Base-by-base conservation (phyloP, 2,329 filamentous ascomycete genomes). In the Epichloe coenophiala region DNA sequence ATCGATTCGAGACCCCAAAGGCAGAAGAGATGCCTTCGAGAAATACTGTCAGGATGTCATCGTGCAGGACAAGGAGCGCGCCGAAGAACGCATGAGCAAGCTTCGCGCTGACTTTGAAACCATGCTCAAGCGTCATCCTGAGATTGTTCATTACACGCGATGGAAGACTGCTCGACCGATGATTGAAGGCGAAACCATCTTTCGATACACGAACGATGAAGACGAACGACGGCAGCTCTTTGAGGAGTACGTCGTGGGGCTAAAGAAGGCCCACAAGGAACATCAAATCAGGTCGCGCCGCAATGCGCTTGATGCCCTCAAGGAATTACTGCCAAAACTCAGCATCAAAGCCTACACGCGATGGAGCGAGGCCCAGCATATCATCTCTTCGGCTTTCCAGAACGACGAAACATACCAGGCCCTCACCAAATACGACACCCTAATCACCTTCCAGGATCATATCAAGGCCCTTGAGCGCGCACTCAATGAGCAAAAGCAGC, bases 81-180 rank as follows among this genome's bases (percentile, higher is more conserved):
- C 90, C 63, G 91, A 95, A 68, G 91, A 97, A 70, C 84, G 93
- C 64, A 77, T 95, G 66, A 77, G 87, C 60, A 97, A 96, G 72
- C 77, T 97, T 62, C 87, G 89, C 61, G 78, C 86, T 67, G 93
- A 97, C 73, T 98, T 98, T 68, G 85, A 86, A 58, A 90, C 84
- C 50, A 98, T 98, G 93, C 78, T 98, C 58, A 88, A 85, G 69
- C 90, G 89, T 57, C 91, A 98, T 66, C 89, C 90, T 54, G 93
- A 98, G 68, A 97, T 98, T 68, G 93, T 90, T 67, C 82, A 96
- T 66, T 96, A 94, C 67, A 96, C 91, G 41, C 85, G 89, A 54
- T 98, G 93, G 93, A 95, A 89, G 76, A 96, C 88, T 15, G 93
- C 91, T 49, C 83, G 88, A 47, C 88, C 89, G 9, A 94, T 96